Evolutionary conservation across 306 rosid genomes (phyloP), one percentile per base, ranked within the genome.

Genomic region (Abrus precatorius): DNA sequence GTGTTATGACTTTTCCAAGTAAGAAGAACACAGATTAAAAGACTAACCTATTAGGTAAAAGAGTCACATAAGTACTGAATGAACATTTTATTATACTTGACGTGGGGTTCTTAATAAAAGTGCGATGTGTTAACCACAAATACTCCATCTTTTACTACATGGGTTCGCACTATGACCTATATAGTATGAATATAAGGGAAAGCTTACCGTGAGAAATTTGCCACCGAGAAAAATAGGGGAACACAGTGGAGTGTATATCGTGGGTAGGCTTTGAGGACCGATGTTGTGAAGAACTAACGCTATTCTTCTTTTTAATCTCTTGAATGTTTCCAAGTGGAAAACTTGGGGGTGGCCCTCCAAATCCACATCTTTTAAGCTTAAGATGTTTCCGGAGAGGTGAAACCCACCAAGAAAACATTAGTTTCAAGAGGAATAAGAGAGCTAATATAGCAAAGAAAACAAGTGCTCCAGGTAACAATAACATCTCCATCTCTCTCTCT

Each of bases 211-310:
- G 82, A 38, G 92, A 85, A 45, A 75, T 87, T 65, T 88, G 94
- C 98, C 98, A 93, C n/a, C 82, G 76, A 64, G 94, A 75, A 50
- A 90, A 93, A 79, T 83, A 90, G 13, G 98, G 97, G 71, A 93
- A 90, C 0, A 83, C 91, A 11, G 61, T 59, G 20, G 94, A 80
- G 83, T 93, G 98, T 53, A 93, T 90, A 79, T 93, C 93, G 79
- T 93, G 93, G 48, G 81, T 62, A 70, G 80, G 32, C 5, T 56
- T 79, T 8, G 84, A 81, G 10, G 80, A 69, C 11, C 5, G 45
- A 3, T 14, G 10, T 1, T 14, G 10, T 1, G 80, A 45, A 71
- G 82, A 45, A 60, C 12, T 12, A 38, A 44, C 11, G 40, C 5
- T 63, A 14, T 2, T 80, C 80, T 79, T 91, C 77, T 55, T 88